Evolutionary conservation across 257 asterid genomes (phyloP).

Genomic region (Datura wrightii): DNA sequence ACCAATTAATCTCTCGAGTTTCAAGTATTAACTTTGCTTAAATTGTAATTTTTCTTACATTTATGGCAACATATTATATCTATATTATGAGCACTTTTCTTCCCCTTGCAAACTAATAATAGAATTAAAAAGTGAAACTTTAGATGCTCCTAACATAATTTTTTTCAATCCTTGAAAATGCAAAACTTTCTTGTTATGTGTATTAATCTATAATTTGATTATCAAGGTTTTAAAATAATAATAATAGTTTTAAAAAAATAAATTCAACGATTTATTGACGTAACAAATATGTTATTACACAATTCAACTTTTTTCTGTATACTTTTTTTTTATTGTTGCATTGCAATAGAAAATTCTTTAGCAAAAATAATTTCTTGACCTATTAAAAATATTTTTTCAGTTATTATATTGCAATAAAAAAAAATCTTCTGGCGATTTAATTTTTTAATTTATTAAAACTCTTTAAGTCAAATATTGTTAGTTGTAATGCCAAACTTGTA

Average conservation of each 20-base stretch:
- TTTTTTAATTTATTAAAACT: no score
- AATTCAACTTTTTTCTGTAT: neutral
- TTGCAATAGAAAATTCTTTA: neutral
- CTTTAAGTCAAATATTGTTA: neutral
- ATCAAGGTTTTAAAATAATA: neutral
- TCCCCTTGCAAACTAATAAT: constrained; percentile 7
- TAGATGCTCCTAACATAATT: neutral
- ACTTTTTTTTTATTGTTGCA: neutral
- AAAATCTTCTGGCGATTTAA: no score
- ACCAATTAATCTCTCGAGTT: neutral
- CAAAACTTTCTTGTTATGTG: neutral
- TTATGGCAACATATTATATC: neutral
- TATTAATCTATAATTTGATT: neutral
- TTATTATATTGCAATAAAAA: no score
- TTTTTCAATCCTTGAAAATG: no score
- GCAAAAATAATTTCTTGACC: neutral
- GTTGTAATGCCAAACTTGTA: constrained; percentile 7
- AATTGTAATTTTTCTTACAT: neutral
- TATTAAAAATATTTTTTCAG: neutral
- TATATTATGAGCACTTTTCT: neutral
- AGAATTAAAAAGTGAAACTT: neutral
- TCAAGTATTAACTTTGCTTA: constrained; percentile 8
- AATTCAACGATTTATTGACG: neutral
- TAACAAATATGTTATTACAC: neutral
- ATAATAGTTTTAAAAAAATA: no score